Evolutionary conservation across 208 protist genomes (phyloP).

Genomic region (Trypanosoma melophagium): DNA sequence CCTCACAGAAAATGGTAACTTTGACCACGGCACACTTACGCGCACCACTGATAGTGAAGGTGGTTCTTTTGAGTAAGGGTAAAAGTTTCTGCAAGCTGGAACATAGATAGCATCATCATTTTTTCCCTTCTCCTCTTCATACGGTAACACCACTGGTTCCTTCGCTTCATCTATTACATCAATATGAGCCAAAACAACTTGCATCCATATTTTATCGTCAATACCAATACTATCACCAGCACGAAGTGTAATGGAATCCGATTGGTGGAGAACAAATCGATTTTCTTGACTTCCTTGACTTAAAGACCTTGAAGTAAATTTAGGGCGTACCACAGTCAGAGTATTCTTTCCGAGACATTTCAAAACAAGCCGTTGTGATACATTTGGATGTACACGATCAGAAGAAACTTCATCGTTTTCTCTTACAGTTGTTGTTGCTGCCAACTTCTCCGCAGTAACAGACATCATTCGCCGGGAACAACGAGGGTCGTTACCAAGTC

Average conservation of each 20-base stretch:
- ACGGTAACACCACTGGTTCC: constrained; percentile 4
- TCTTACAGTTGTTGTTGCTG: not conserved
- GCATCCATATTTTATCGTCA: constrained; percentile 14
- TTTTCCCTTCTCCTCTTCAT: not conserved
- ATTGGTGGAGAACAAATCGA: not conserved
- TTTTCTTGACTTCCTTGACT: not conserved
- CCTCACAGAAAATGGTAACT: constrained; percentile 8
- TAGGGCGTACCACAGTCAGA: not conserved
- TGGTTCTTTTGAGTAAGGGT: not conserved
- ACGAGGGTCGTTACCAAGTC: constrained; percentile 35
- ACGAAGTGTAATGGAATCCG: constrained; percentile 17
- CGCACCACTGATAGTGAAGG: constrained; percentile 14
- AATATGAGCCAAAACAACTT: constrained; percentile 18
- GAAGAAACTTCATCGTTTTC: not conserved
- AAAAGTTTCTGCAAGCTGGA: not conserved
- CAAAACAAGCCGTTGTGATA: constrained; percentile 8
- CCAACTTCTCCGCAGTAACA: constrained; percentile 4
- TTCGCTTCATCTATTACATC: not conserved
- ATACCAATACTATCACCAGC: constrained; percentile 26
- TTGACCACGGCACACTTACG: constrained; percentile 1
- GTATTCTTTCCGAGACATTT: constrained; percentile 27
- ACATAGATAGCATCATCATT: not conserved
- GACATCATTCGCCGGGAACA: constrained; percentile 38
- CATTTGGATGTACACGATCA: constrained; percentile 10
- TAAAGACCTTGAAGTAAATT: not conserved